A percentile compares a stretch with the other conserved stretches of the same genome.
These are phyloP conservation scores for Diaporthe humulicola DNA, from an alignment of 2,329 filamentous ascomycete genomes.

Conservation along the genomic window DNA sequence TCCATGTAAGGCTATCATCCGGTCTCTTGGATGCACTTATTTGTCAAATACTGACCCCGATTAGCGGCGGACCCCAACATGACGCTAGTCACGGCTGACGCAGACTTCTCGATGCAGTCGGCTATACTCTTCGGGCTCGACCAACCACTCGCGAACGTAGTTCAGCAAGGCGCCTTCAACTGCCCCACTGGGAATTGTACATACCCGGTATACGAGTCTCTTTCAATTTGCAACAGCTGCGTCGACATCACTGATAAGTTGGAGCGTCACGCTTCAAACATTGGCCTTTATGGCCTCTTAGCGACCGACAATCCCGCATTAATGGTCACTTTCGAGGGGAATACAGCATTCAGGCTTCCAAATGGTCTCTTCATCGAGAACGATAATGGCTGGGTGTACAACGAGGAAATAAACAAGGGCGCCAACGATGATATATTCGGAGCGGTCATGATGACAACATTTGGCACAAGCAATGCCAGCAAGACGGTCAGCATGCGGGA, in stretches of 20 bases:
- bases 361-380: conserved; percentile 33
- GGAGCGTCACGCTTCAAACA: neutral
- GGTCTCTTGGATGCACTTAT: neutral
- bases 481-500: conserved; percentile 30
- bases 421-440: conserved; percentile 5
- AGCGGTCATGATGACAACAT: conserved; percentile 28
- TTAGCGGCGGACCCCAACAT: neutral
- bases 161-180: conserved; percentile 13
- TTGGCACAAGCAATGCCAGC: conserved; percentile 28
- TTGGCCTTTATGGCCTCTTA: neutral
- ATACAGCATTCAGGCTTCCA: conserved; percentile 29
- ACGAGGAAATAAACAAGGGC: neutral
- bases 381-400: conserved; percentile 23
- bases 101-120: conserved; percentile 33
- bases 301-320: neutral
- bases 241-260: conserved; percentile 5
- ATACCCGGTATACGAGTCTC: conserved; percentile 26
- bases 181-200: conserved; percentile 32
- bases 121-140: conserved; percentile 31
- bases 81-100: neutral
- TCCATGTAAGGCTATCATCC: neutral
- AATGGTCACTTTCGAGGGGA: neutral
- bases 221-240: conserved; percentile 31
- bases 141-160: conserved; percentile 8
- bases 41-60: neutral